Evolutionary conservation across 2,329 filamentous ascomycete species (phyloP), one percentile per base, ranked within the genome.

Genomic region (Boeremia lycopersici): DNA sequence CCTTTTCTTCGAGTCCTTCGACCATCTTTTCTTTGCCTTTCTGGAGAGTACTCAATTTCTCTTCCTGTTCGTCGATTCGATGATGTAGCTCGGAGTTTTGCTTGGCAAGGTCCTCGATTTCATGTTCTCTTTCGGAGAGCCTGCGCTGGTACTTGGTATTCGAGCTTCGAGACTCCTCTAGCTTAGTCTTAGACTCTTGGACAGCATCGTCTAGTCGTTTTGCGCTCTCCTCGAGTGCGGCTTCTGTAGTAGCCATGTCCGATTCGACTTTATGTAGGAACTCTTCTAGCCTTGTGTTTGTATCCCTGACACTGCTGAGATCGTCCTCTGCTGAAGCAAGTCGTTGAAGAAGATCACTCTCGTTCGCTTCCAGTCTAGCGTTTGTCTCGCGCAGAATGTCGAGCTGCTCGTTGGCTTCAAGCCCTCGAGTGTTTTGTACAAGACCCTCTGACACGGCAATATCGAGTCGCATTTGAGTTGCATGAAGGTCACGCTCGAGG

Each of bases 291-390:
- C 60, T 61, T 34, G 65, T 44, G 45, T 76, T 76, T 6, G 70
- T 68, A 5, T 65, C 53, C 29, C 61, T 62, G 1, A 74, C 65
- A 12, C 51, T 63, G 6, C 58, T 38, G 13, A 76, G 55, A 23
- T 76, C 71, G 15, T 70, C 57, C 48, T 75, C 73, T 4, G 73
- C 70, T 23, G 62, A 57, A 2, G 63, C 54, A 26, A 76, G 62
- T 26, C 69, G 67, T 9, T 48, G 39, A 5, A 60, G 28, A 7
- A 76, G 53, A 33, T 65, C 62, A n/a, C 64, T 65, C 46, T 74
- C 71, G 8, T 68, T 71, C 29, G 62, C 44, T 19, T 70, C 65
- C 12, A 71, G 60, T 35, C 66, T 61, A 5, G 54, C 44, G 11
- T 72, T 72, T 4, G 66, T 61, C 12, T 64, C 57, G 17, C 65